phyloP scores from a whole-genome alignment of 257 asterid species.

The Pogostemon cablin region DNA sequence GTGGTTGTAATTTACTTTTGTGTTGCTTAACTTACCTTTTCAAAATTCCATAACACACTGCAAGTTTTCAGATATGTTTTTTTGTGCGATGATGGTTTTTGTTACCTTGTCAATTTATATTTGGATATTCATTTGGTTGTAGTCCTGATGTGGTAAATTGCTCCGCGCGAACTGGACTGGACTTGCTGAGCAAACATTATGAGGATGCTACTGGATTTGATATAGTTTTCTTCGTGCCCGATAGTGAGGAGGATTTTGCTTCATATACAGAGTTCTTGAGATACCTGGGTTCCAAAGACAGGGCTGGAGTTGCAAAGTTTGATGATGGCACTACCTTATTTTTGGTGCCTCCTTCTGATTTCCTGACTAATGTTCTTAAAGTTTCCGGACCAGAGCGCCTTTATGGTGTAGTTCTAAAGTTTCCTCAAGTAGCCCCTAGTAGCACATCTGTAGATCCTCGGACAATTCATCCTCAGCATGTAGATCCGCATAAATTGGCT shows the following conservation, averaged over 20 bases:
- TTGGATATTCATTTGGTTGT: constrained; percentile 32
- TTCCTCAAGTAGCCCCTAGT: constrained; percentile 53
- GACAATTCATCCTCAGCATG: constrained; percentile 49
- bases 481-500: constrained; percentile 43
- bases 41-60: not conserved
- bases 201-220: constrained; percentile 87
- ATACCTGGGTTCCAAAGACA: constrained; percentile 77
- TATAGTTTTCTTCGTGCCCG: constrained; percentile 83
- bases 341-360: constrained; percentile 96
- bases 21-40: not conserved
- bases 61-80: not conserved
- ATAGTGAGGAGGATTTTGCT: constrained; percentile 89
- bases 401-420: constrained; percentile 88
- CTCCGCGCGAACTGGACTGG: constrained; percentile 94
- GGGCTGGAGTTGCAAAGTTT: constrained; percentile 98
- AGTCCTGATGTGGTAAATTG: constrained; percentile 89
- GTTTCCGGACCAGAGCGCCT: constrained; percentile 92
- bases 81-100: constrained; percentile 1
- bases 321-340: constrained; percentile 89
- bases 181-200: constrained; percentile 77
- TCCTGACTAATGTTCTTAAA: constrained; percentile 71
- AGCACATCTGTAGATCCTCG: constrained; percentile 39
- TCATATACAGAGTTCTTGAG: constrained; percentile 89
- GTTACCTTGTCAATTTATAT: constrained; percentile 16
- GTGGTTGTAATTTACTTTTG: constrained; percentile 13